Conservation (phyloP, 2,329 filamentous ascomycete species). For the Penicillium sp. region DNA sequence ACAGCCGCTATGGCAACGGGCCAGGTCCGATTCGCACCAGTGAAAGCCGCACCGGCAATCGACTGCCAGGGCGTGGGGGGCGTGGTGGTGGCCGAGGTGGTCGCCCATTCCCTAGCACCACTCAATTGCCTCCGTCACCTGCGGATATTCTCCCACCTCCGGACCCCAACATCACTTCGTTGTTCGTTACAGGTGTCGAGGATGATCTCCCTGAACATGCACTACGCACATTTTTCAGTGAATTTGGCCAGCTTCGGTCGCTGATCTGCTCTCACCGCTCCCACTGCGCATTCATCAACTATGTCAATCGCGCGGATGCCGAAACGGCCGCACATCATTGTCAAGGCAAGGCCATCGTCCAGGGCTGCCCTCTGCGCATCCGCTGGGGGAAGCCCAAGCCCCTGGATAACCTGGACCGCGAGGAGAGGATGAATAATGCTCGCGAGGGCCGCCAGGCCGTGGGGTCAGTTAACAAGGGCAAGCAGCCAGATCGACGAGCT, state of each 20-base stretch:
- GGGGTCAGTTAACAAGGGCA: constrained; percentile 44
- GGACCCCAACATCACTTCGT: constrained; percentile 81
- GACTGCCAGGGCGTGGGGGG: constrained; percentile 46
- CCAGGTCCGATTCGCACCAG: constrained; percentile 72
- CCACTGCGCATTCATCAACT: constrained; percentile 96
- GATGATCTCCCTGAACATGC: constrained; percentile 93
- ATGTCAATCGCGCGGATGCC: constrained; percentile 74
- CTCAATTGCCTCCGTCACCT: constrained; percentile 72
- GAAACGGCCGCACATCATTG: constrained; percentile 81
- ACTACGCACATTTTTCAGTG: constrained; percentile 83
- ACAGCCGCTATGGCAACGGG: constrained; percentile 42
- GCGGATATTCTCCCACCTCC: constrained; percentile 81
- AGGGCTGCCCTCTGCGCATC: constrained; percentile 83
- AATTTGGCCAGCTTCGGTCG: constrained; percentile 84
- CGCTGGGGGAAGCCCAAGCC: constrained; percentile 92
- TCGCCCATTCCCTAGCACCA: constrained; percentile 64
- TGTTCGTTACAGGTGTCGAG: constrained; percentile 93
- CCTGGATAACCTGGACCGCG: constrained; percentile 84
- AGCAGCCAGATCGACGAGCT: constrained; percentile 31
- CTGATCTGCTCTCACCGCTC: constrained; percentile 95
- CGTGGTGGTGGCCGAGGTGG: constrained; percentile 47
- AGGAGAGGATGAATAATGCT: constrained; percentile 76
- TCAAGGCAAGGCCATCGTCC: constrained; percentile 82
- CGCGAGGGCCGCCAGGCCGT: constrained; percentile 67
- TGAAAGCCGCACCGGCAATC: constrained; percentile 46